Evolutionary conservation across 2,329 filamentous ascomycete genomes (phyloP), one percentile per base, ranked within the genome.

Genomic region (Neofusicoccum laricinum): DNA sequence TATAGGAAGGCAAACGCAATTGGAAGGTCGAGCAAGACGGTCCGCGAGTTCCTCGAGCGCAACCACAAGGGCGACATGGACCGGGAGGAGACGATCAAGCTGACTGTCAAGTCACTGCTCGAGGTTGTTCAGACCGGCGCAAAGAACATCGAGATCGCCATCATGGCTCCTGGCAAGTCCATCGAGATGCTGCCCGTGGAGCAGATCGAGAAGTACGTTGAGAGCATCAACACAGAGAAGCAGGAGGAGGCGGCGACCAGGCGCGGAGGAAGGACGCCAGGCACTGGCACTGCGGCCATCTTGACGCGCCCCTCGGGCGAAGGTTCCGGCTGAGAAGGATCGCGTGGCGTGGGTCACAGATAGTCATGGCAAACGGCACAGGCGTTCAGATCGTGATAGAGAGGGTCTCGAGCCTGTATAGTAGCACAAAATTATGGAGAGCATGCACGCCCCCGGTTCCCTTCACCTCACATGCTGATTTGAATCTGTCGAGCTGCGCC

Each of bases 31-130:
- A 97, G 92, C 86, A 99, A 99, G 86, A 99, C 95, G 10, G 95
- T 99, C 65, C 91, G 95, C 74, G 95, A 99, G 78, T 99, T 99
- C 81, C 87, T 99, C 70, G 95, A 99, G 82, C 90, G 96, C 77
- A 97, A 99, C 82, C 96, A 99, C 86, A 96, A 97, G 84, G 92
- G 96, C 73, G 91, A 92, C 68, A 97, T 99, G 93, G 91, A 97
- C 77, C 88, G 93, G 68, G 93, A 97, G 81, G 90, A 92, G 72
- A 98, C 96, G 46, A 96, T 99, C 78, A 93, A 96, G 76, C 85
- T 99, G 71, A 95, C 95, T 7, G 96, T 99, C 84, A 99, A 99
- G 85, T 99, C 95, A 43, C 86, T 99, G 69, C 84, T 99, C 66
- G 95, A 99, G 80, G 95, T 99, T 62, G 95, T 99, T 67, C 95